A percentile compares a stretch with the other conserved stretches of the same genome.
Evolutionary conservation across 2,329 filamentous ascomycete species (phyloP).

Genomic region (Fusarium sacchari): DNA sequence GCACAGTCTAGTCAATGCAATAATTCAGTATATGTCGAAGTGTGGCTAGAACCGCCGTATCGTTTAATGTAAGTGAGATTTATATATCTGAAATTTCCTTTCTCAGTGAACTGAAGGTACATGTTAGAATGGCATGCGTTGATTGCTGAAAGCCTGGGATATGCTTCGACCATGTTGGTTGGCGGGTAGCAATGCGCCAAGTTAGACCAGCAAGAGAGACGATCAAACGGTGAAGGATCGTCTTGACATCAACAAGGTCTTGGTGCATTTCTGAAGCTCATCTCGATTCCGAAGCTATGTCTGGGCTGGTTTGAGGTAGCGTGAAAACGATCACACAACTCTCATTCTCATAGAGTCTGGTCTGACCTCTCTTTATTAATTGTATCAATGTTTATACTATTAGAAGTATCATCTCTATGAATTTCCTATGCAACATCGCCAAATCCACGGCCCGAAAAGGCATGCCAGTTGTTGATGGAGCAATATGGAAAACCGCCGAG

Average conservation of each 20-base stretch:
- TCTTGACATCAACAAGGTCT: not conserved
- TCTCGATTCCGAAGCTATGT: not conserved
- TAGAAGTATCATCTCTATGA: accelerated
- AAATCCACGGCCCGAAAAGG: not conserved
- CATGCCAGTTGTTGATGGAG: not conserved
- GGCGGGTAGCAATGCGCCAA: not conserved
- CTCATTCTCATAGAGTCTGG: too few species aligned
- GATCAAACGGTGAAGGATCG: not conserved
- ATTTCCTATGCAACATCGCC: not conserved
- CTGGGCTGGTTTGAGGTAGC: not conserved
- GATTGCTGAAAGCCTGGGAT: not conserved
- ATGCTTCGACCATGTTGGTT: not conserved
- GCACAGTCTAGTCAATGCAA: not conserved
- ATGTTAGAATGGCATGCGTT: not conserved
- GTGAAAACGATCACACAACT: not conserved
- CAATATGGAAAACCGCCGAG: too few species aligned
- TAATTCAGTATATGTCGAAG: not conserved
- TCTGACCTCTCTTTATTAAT: not conserved
- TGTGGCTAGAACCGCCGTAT: not conserved
- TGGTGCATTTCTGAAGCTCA: not conserved
- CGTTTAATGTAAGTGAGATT: not conserved
- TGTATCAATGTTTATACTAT: not conserved
- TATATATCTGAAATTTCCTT: not conserved
- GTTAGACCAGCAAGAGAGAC: not conserved
- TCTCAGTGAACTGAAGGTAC: not conserved